phyloP scores from a whole-genome alignment of 2,329 filamentous ascomycete genomes.

The Trichoderma endophyticum region DNA sequence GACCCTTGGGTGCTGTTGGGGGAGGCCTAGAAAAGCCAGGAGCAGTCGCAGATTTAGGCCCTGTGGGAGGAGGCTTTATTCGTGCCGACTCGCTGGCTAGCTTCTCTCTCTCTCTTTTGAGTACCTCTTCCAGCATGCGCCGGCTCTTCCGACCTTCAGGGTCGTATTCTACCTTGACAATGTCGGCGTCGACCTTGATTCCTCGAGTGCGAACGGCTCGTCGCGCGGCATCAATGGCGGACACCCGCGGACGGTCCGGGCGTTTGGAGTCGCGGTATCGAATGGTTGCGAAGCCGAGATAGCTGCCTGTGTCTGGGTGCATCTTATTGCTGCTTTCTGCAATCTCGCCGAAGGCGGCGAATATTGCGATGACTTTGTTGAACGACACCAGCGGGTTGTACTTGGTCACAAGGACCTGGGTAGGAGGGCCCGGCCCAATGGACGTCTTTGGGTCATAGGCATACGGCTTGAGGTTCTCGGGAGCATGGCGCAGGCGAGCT shows the following conservation, averaged over 20 bases:
- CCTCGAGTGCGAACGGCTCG: slow-evolving; percentile 74
- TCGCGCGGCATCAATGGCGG: slow-evolving; percentile 77
- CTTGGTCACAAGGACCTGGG: slow-evolving; percentile 89
- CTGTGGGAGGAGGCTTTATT: slow-evolving; percentile 37
- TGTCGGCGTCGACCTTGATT: slow-evolving; percentile 72
- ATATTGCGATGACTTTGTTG: slow-evolving; percentile 70
- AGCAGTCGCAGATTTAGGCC: slow-evolving; percentile 33
- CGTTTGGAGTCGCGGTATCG: slow-evolving; percentile 73
- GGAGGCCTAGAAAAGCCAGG: slow-evolving; percentile 52
- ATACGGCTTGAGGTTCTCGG: slow-evolving; percentile 80
- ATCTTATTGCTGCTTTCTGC: slow-evolving; percentile 90
- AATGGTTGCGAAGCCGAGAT: slow-evolving; percentile 89
- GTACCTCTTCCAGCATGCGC: slow-evolving; percentile 69
- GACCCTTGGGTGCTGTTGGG: slow-evolving; percentile 82
- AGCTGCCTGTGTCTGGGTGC: slow-evolving; percentile 90
- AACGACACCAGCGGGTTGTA: slow-evolving; percentile 88
- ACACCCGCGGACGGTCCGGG: slow-evolving; percentile 43
- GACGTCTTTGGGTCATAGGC: slow-evolving; percentile 78
- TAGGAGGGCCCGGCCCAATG: slow-evolving; percentile 82
- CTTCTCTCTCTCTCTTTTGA: slow-evolving; percentile 66
- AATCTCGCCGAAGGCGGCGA: slow-evolving; percentile 81
- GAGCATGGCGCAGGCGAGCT: slow-evolving; percentile 66
- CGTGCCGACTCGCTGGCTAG: slow-evolving; percentile 40
- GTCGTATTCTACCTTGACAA: slow-evolving; percentile 82
- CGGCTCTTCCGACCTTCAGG: slow-evolving; percentile 81